These are phyloP conservation scores for Niveomyces coronatus DNA, from an alignment of 2,329 filamentous ascomycete species.

Conservation along the genomic window DNA sequence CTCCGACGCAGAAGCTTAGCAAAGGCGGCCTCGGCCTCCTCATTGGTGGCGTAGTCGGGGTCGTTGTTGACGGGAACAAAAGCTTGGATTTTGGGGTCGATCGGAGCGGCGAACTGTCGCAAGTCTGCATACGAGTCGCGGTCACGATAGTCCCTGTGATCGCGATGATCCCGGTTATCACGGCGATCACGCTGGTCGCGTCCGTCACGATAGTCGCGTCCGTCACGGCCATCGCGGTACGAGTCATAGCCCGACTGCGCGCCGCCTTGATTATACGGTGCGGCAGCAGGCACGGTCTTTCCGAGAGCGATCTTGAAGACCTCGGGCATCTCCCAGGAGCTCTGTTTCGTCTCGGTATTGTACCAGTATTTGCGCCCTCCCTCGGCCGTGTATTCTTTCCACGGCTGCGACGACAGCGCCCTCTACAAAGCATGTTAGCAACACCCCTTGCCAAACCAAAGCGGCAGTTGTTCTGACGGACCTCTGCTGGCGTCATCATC, in stretches of 20 bases:
- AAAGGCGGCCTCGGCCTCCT: conserved; percentile 90
- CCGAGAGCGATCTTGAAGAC: conserved; percentile 63
- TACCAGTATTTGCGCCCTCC: conserved; percentile 93
- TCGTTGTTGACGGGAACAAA: conserved; percentile 57
- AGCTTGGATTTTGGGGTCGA: conserved; percentile 43
- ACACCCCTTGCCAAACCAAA: neutral
- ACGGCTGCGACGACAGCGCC: conserved; percentile 71
- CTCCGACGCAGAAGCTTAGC: conserved; percentile 78
- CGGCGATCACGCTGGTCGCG: conserved; percentile 13
- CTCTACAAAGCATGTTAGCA: conserved; percentile 39
- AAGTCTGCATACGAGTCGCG: conserved; percentile 38
- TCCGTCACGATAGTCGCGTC: conserved; percentile 12
- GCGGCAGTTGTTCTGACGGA: too few species aligned
- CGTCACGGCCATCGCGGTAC: conserved; percentile 23
- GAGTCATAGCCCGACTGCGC: conserved; percentile 32
- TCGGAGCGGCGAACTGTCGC: conserved; percentile 47
- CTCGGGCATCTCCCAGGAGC: conserved; percentile 90
- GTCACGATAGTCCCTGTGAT: conserved; percentile 19
- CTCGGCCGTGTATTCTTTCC: conserved; percentile 84
- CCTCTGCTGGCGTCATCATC: conserved; percentile 74
- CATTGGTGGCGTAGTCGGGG: conserved; percentile 66
- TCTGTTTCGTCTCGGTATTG: conserved; percentile 83
- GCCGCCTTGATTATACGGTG: conserved; percentile 31
- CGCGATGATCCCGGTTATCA: conserved; percentile 21
- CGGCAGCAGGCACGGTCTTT: conserved; percentile 38